phyloP scores from a whole-genome alignment of 78 protist genomes.

The Cavenderia fasciculata region DNA sequence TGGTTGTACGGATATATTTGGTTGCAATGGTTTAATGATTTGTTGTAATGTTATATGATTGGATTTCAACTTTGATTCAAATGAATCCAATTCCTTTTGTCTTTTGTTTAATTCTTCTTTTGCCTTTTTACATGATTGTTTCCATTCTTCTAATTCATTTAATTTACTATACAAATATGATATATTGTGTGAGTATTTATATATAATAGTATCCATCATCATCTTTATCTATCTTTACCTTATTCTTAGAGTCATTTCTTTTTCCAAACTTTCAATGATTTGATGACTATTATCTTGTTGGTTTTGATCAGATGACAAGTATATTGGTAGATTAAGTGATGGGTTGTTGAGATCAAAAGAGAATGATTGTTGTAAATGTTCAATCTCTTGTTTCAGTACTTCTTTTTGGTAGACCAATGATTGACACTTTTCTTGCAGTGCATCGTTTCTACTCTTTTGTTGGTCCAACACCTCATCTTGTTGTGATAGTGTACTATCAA shows the following conservation, averaged over 20 bases:
- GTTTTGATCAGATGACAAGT: background rate
- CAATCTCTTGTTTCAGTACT: background rate
- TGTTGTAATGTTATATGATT: background rate
- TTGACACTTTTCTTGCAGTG: background rate
- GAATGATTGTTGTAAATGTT: background rate
- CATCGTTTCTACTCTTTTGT: background rate
- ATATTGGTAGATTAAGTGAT: background rate
- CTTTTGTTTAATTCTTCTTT: conserved; percentile 8
- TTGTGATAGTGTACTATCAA: no score
- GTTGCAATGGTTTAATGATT: conserved; percentile 20
- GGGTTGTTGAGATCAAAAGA: conserved; percentile 28
- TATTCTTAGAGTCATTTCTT: conserved; percentile 41
- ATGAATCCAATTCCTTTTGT: background rate
- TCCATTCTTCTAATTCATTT: background rate
- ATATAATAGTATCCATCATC: background rate
- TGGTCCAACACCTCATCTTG: no score
- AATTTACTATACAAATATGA: conserved; percentile 1
- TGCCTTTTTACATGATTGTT: background rate
- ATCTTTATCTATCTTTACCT: background rate
- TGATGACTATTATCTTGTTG: background rate
- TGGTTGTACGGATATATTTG: background rate
- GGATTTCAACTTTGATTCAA: conserved; percentile 20
- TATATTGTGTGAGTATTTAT: background rate
- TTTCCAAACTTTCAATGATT: conserved; percentile 42
- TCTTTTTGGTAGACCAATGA: conserved; percentile 19